Evolutionary conservation across 148 eudicot genomes (phyloP).

Genomic region (Rhododendron vialii): DNA sequence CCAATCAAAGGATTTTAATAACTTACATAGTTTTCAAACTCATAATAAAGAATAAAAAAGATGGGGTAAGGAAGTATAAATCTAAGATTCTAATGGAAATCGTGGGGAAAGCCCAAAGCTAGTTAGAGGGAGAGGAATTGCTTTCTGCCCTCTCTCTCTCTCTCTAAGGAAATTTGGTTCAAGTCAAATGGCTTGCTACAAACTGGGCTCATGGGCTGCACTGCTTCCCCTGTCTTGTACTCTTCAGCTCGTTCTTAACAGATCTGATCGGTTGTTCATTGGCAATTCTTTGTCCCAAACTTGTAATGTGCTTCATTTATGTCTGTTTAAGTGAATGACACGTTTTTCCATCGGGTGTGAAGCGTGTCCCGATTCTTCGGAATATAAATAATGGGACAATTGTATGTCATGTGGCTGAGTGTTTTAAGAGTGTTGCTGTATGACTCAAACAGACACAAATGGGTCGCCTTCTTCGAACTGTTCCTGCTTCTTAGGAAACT

Average conservation of each 20-base stretch:
- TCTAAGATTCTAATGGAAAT: background rate
- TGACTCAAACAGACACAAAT: background rate
- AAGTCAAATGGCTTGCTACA: background rate
- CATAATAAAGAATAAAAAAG: background rate
- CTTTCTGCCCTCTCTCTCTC: background rate
- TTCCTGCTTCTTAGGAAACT: background rate
- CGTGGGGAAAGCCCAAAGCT: background rate
- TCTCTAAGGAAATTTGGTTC: background rate
- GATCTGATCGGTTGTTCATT: background rate
- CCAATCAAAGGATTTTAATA: background rate
- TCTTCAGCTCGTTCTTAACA: background rate
- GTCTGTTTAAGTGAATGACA: background rate
- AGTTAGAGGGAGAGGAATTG: background rate
- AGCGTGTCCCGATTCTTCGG: background rate
- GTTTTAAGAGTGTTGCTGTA: background rate
- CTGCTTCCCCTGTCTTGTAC: background rate
- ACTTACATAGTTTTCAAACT: background rate
- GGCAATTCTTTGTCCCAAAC: background rate
- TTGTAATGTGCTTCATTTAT: background rate
- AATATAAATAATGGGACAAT: background rate
- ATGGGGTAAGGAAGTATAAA: background rate
- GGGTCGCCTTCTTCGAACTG: background rate
- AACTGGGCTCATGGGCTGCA: background rate
- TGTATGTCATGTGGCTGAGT: background rate
- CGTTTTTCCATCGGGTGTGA: background rate